Conservation (phyloP, 345 rosid genomes). For the Kandelia obovata region DNA sequence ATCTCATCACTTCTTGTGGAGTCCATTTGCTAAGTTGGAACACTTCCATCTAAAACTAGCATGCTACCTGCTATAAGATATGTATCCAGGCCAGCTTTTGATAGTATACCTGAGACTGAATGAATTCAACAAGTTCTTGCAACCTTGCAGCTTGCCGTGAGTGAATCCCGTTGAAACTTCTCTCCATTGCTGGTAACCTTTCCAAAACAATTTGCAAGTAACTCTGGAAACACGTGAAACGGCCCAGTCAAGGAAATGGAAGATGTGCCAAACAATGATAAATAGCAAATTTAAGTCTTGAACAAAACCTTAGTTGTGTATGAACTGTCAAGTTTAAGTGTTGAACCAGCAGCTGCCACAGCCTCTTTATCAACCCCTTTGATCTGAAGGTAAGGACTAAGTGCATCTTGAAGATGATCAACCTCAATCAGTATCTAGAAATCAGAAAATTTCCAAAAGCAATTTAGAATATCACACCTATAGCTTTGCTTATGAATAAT, state of each 20-base stretch:
- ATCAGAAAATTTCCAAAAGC: slow-evolving; percentile 10
- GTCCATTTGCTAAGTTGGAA: neutral
- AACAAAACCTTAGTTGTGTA: slow-evolving; percentile 88
- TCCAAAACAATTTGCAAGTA: slow-evolving; percentile 90
- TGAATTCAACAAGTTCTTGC: slow-evolving; percentile 86
- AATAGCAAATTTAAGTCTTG: neutral
- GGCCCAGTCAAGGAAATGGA: slow-evolving; percentile 2
- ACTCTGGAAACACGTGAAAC: slow-evolving; percentile 43
- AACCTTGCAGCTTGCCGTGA: slow-evolving; percentile 74
- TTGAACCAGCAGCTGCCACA: slow-evolving; percentile 89
- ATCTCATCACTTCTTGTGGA: neutral
- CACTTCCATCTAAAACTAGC: neutral
- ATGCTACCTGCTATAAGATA: neutral
- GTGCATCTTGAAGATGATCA: slow-evolving; percentile 83
- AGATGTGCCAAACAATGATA: neutral
- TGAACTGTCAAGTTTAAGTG: slow-evolving; percentile 80
- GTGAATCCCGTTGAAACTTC: slow-evolving; percentile 74
- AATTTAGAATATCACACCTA: neutral
- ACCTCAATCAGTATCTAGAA: slow-evolving; percentile 84
- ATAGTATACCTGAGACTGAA: slow-evolving; percentile 78
- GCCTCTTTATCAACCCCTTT: slow-evolving; percentile 95
- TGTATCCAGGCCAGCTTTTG: neutral
- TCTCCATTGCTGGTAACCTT: slow-evolving; percentile 61
- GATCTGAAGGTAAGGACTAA: slow-evolving; percentile 83
- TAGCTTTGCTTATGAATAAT: neutral